Evolutionary conservation across 768 basidiomycete genomes (phyloP).

Genomic region (Pulveroboletus sp.): DNA sequence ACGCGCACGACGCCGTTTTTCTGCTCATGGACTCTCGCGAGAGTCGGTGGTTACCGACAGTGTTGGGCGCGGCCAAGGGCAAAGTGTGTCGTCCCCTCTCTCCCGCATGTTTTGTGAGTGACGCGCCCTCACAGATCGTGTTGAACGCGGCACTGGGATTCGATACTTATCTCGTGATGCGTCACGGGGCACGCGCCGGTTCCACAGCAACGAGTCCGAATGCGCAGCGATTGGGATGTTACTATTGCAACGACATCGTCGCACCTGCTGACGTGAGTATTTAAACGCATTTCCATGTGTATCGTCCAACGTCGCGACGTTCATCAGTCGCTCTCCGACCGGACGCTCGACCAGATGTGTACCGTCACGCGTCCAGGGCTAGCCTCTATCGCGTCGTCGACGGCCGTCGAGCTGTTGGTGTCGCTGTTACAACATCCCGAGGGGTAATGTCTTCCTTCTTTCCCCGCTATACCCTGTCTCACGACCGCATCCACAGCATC

Average conservation of each 20-base stretch:
- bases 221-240: conserved; percentile 70
- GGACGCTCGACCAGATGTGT: conserved; percentile 98
- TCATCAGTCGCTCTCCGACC: conserved; percentile 63
- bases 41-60: conserved; percentile 92
- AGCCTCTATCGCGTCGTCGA: conserved; percentile 87
- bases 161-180: conserved; percentile 95
- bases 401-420: conserved; percentile 88
- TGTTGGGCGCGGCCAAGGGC: conserved; percentile 76
- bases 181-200: conserved; percentile 70
- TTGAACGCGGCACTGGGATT: conserved; percentile 95
- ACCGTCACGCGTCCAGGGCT: conserved; percentile 95
- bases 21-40: conserved; percentile 98
- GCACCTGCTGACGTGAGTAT: conserved; percentile 84
- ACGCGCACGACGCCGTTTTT: conserved; percentile 86
- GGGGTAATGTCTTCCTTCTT: conserved; percentile 45
- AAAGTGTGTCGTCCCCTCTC: conserved; percentile 51
- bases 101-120: background rate
- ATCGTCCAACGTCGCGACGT: background rate
- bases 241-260: conserved; percentile 98
- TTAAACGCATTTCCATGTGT: too few relatives aligned
- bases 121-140: conserved; percentile 61
- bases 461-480: background rate
- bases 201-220: conserved; percentile 17
- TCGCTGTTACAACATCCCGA: conserved; percentile 86
- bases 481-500: conserved; percentile 38